phyloP scores from a whole-genome alignment of 2,329 filamentous ascomycete species.

The Alternaria brassicicola region DNA sequence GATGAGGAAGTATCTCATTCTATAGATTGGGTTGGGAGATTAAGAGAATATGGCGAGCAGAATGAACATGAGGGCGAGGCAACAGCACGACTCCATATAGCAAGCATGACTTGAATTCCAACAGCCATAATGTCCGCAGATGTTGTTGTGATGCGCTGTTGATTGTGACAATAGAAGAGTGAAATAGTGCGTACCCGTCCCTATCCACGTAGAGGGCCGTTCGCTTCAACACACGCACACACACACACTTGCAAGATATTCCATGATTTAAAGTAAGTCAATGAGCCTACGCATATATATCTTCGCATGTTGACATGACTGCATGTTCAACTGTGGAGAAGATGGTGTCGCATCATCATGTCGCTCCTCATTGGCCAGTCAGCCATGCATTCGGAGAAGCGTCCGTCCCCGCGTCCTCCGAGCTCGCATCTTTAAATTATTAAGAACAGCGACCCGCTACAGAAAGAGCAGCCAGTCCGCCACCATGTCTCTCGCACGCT shows the following conservation, averaged over 20 bases:
- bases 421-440: constrained; percentile 39
- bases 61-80: not conserved
- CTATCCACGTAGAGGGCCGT: not conserved
- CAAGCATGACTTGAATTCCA: not conserved
- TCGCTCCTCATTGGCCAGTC: constrained; percentile 28
- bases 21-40: not conserved
- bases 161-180: not conserved
- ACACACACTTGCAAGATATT: not conserved
- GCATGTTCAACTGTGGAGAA: not conserved
- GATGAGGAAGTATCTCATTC: constrained; percentile 10
- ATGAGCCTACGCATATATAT: not conserved
- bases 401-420: constrained; percentile 26
- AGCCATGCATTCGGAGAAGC: constrained; percentile 11
- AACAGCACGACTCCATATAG: not conserved
- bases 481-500: constrained; percentile 45
- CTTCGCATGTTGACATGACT: not conserved
- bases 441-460: constrained; percentile 5
- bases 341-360: constrained; percentile 17
- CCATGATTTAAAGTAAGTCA: not conserved
- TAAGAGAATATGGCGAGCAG: not conserved
- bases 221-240: not conserved
- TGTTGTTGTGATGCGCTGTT: not conserved
- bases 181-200: not conserved
- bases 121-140: not conserved
- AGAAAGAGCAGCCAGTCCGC: constrained; percentile 27